Evolutionary conservation across 306 rosid genomes (phyloP), one percentile per base, ranked within the genome.

Genomic region (Lathyrus aphaca): DNA sequence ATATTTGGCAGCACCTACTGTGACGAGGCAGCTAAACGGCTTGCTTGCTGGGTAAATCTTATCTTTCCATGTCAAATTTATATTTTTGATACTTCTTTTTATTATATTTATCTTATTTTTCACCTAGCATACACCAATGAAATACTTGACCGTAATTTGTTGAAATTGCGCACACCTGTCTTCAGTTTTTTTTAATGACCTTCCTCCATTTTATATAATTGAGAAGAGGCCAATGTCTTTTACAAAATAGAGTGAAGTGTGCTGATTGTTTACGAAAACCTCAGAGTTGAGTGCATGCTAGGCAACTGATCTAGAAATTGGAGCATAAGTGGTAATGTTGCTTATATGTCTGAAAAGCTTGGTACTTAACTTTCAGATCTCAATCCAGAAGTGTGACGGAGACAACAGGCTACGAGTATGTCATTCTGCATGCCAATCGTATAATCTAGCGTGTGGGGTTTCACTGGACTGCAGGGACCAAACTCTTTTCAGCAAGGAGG

Each of bases 321-420:
- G 18, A 74, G 48, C 16, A 15, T 42, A 10, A 29, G 13, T 32
- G 49, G 51, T 68, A 7, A 4, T 29, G 13, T 17, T 68, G 44
- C 51, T 35, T 40, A 35, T 54, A 49, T 77, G 3, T 43, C 78
- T 83, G 42, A 77, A 54, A 43, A 49, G 9, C 30, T 43, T 61
- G 61, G 16, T 37, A 8, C 54, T 39, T 61, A 17, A 64, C 66
- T 57, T 46, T 62, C 90, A 93, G 98, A 93, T 93, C 68, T 93
- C 96, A 0, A 93, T 93, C 74, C 98, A 93, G 74, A 93, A 88
- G 69, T 93, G 98, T n/a, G 98, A 90, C 49, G 91, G 96, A 42
- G 98, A 88, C 85, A 86, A 93, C 83, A 83, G 98, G 85, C 89
- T 93, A 11, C 79, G 90, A 37, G 96, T 93, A 12, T 93, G 98